Evolutionary conservation across 2,329 filamentous ascomycete genomes (phyloP), one percentile per base, ranked within the genome.

Genomic region (Talaromyces sp.): DNA sequence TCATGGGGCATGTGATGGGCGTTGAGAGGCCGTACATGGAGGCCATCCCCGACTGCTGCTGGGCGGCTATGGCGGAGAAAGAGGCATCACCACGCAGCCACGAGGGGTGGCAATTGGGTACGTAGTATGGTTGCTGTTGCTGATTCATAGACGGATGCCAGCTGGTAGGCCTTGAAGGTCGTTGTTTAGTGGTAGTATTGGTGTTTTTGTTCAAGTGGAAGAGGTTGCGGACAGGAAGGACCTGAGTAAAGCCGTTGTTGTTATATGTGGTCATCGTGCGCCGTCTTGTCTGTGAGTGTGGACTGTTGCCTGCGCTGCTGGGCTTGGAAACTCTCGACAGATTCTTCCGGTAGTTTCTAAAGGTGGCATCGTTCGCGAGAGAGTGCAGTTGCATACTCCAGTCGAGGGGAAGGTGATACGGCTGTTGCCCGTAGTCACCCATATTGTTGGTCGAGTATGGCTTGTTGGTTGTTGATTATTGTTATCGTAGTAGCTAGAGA

Each of bases 271-370:
- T 87, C 82, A 72, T 83, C 9, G 63, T 65, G n/a, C 63, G 63
- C 72, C 87, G 82, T 65, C 73, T 73, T 58, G 61, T 66, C 41
- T 69, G 67, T n/a, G 75, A 70, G 7, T 87, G 83, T 14, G 89
- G 89, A 75, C 89, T 91, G 77, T 86, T 90, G 80, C 82, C 90
- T 68, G 88, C 84, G 75, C 88, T 90, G 68, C 79, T 84, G 14
- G 88, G 87, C 76, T 91, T 91, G 64, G 78, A 78, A 45, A 91
- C 81, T 66, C 88, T 73, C 33, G 72, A 69, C 37, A 58, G 24
- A 27, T 83, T 84, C 86, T 87, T 65, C 79, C 78, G 66, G 78
- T 80, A 59, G 75, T 77, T 71, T 81, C 83, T 74, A 83, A 83
- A 70, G 22, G 71, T 68, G 68, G 82, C 80, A 68, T 79, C 82